Base-by-base conservation (phyloP, 1,284 basidiomycete genomes). In the Phenoliferia sp. region DNA sequence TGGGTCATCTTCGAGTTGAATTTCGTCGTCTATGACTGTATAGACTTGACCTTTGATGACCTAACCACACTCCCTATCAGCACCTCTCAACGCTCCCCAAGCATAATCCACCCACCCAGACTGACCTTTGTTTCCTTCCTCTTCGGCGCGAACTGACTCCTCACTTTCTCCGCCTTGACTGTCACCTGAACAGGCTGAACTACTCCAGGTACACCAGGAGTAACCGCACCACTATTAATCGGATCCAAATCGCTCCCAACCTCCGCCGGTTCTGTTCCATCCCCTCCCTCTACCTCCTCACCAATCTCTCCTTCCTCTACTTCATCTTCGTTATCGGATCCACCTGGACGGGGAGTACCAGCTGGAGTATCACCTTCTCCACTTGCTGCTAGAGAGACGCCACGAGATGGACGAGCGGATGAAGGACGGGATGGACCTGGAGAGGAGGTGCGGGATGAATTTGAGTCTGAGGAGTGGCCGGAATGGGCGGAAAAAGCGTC, bases 1-100 rank as follows among this genome's bases (percentile, higher is more conserved):
- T 52, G 86, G 84, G 76, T 98, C 90, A 58, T 90, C 85, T 1
- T 88, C 87, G 5, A 93, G 89, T 59, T 89, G 81, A 71, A 94
- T 87, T 80, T 95, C 94, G 78, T 98, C 94, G 52, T 89, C 88
- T 54, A 92, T 89, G 61, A 96, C 88, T 55, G 87, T 81, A 77
- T 89, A 90, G 19, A 86, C 84, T 72, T 86, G 83, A 16, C 90
- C 91, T 63, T 89, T 87, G 75, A 95, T 85, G 73, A 84, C 86
- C 72, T 72, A 61, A 26, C 15, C 34, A 7, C n/a, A 31, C 9
- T 32, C 10, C 9, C 4, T 22, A 26, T 17, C 2, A 26, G 35
- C n/a, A 59, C 34, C 58, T 59, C 58, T n/a, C 15, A 16, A 19
- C 54, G 34, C 19, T n/a, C 3, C 22, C 16, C 19, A 22, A n/a